phyloP scores from a whole-genome alignment of 768 basidiomycete genomes.

The Daedaleopsis nitida region DNA sequence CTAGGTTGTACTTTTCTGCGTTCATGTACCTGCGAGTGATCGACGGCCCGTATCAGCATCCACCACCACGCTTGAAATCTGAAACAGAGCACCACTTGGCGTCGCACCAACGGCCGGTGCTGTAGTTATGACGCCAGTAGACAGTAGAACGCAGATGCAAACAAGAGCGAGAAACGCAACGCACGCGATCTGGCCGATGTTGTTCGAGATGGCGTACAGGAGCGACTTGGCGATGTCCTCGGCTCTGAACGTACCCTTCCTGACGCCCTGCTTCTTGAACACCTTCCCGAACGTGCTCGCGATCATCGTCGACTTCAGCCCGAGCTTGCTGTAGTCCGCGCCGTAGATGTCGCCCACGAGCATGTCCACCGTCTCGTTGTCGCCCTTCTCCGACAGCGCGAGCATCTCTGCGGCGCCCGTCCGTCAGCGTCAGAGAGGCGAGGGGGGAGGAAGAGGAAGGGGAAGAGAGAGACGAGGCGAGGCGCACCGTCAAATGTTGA shows the following conservation, averaged over 20 bases:
- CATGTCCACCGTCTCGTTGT: slow-evolving; percentile 96
- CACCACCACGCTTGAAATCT: background rate
- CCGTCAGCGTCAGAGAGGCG: background rate
- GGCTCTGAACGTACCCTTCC: slow-evolving; percentile 77
- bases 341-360: slow-evolving; percentile 99
- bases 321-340: slow-evolving; percentile 93
- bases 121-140: too few relatives aligned
- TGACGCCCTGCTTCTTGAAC: slow-evolving; percentile 85
- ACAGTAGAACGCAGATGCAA: background rate
- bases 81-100: too few relatives aligned
- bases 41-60: slow-evolving; percentile 1
- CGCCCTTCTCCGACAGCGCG: slow-evolving; percentile 87
- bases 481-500: slow-evolving; percentile 91
- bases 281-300: slow-evolving; percentile 99
- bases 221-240: slow-evolving; percentile 95
- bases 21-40: slow-evolving; percentile 75
- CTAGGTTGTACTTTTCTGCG: slow-evolving; percentile 95
- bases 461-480: background rate
- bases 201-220: slow-evolving; percentile 96
- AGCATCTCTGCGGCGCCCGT: slow-evolving; percentile 78
- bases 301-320: slow-evolving; percentile 96
- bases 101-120: too few relatives aligned
- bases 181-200: slow-evolving; percentile 99
- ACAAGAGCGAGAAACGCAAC: slow-evolving; percentile 38
- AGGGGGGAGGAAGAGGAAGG: too few relatives aligned